Evolutionary conservation across 2,329 filamentous ascomycete genomes (phyloP), one percentile per base, ranked within the genome.

Genomic region (Orbilia oligospora): DNA sequence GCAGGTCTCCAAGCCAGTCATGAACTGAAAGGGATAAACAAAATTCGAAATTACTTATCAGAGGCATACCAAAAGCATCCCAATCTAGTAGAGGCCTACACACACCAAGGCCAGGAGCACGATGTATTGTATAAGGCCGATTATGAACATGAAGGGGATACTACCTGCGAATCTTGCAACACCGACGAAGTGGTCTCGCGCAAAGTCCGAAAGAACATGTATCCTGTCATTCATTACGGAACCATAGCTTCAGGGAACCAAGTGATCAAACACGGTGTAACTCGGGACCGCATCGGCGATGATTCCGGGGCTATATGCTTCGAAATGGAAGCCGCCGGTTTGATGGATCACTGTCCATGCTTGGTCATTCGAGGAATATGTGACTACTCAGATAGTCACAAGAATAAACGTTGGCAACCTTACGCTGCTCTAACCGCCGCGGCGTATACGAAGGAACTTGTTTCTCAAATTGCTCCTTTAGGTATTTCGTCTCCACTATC

Each of bases 341-440:
- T 71, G 46, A 65, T 71, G 68, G 22, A 65, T 22, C 41, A 64
- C 20, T 64, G 64, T 49, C 68, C 68, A 14, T 64, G 56, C 22
- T 18, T 71, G 22, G 56, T 71, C 12, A 65, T 71, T 20, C 56
- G 68, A 46, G 68, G 68, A 5, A 65, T 71, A 14, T 64, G 55
- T 18, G 68, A 71, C 24, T 71, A 71, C n/a, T 64, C 68, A 18
- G 68, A 71, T 20, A 30, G 44, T 10, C 56, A 71, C n/a, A 71
- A 71, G 22, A 65, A 65, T 20, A 30, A 71, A 9, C 9, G 30
- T 20, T 71, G 68, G 68, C 68, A 71, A 24, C 27, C 56, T 12
- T 71, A 71, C 53, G 68, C 68, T 20, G 56, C 68, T 1, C 10
- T 65, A 20, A 18, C 33, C 20, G 68, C 68, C 16, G 68, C 55